Base-by-base conservation (phyloP, 164 flowering plant genomes). In the Annona squamosa region DNA sequence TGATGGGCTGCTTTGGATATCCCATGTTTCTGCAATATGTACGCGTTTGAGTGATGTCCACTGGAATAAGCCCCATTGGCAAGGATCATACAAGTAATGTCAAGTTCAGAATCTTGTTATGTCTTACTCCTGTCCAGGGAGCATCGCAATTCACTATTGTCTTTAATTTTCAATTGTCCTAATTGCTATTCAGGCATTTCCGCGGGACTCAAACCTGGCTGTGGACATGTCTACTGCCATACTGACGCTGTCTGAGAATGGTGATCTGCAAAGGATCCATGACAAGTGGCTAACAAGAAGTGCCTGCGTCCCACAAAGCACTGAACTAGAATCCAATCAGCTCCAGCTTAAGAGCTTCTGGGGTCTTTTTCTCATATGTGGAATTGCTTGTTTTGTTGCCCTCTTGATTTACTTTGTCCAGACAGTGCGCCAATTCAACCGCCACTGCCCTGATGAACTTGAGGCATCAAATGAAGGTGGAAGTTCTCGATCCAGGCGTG, bases 181-280 rank as follows among this genome's bases (percentile, higher is more conserved):
- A 5, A 18, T 9, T 64, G 74, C 57, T 57, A 65, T 0, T 74
- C 59, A 94, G 97, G 97, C 96, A 74, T 94, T 94, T 82, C 94
- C 90, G 2, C 82, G 89, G 69, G 97, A 90, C 79, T 94, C 97
- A 56, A 89, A 94, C 2, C 75, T 94, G 68, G 90, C 97, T 1
- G 70, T 88, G 44, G 98, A 94, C 77, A 72, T 92, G 88, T 92
- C 98, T n/a, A 94, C 97, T 10, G 97, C 97, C 63, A 87, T 94
- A 46, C 79, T 94, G 19, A 62, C 80, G 7, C 80, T 94, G 12
- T 91, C 97, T 1, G 98, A 94, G 78, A 87, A 85, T 41, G 97
- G 98, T 0, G 86, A 87, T 19, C 97, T 94, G 48, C 90, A 91
- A 75, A 87, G 84, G 76, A 89, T 94, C 63, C 91, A 88, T 66